A percentile compares a stretch with the other conserved stretches of the same genome.
phyloP scores from a whole-genome alignment of 2,329 filamentous ascomycete species.

The Fusarium ambrosium region DNA sequence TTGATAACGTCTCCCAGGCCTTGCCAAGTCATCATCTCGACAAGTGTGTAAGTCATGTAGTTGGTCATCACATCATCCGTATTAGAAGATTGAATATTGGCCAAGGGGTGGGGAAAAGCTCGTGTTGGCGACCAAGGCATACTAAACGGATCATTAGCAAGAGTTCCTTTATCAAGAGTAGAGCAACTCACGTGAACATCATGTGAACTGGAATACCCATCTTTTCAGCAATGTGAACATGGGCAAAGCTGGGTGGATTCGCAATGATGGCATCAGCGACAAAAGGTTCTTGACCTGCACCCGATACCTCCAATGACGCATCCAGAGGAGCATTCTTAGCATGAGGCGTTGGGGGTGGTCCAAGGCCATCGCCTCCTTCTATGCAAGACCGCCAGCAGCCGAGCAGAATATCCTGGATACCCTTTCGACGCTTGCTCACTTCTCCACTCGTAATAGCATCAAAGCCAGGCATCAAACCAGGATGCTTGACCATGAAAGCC shows the following conservation, averaged over 20 bases:
- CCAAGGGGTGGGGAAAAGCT: slow-evolving; percentile 87
- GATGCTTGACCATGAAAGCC: slow-evolving; percentile 94
- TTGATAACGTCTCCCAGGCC: slow-evolving; percentile 93
- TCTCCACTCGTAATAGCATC: slow-evolving; percentile 83
- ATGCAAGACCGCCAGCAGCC: slow-evolving; percentile 91
- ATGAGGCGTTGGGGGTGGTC: slow-evolving; percentile 63
- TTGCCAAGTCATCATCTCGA: slow-evolving; percentile 95
- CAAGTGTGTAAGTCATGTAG: slow-evolving; percentile 84
- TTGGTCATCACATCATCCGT: slow-evolving; percentile 84
- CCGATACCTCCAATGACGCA: slow-evolving; percentile 50
- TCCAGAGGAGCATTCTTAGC: slow-evolving; percentile 62
- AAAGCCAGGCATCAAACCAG: slow-evolving; percentile 86
- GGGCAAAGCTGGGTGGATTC: slow-evolving; percentile 82
- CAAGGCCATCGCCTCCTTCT: slow-evolving; percentile 78
- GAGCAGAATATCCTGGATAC: slow-evolving; percentile 83
- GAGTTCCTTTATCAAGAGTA: not conserved
- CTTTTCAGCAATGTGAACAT: slow-evolving; percentile 81
- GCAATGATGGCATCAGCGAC: slow-evolving; percentile 87
- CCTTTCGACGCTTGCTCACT: slow-evolving; percentile 78
- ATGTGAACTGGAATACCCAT: slow-evolving; percentile 82
- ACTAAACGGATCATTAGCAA: slow-evolving; percentile 67
- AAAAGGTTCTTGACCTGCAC: slow-evolving; percentile 71
- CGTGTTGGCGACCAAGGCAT: slow-evolving; percentile 94
- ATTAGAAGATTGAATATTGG: slow-evolving; percentile 83
- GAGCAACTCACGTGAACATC: slow-evolving; percentile 83